phyloP scores from a whole-genome alignment of 2,329 filamentous ascomycete species.

The Juglanconis oblonga region DNA sequence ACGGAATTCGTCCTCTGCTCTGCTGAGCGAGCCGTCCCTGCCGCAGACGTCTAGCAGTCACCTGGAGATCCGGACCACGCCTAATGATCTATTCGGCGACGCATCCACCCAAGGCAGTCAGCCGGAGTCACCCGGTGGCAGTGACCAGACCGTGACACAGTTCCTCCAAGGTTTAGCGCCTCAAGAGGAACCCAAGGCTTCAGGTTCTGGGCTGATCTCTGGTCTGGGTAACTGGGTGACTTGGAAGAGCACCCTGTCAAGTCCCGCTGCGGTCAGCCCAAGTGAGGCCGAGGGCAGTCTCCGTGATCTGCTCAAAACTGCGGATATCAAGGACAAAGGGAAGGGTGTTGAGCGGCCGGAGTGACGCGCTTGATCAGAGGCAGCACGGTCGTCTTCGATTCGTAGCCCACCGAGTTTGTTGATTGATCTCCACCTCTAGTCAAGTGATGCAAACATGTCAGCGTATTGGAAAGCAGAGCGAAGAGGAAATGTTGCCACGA shows the following conservation, averaged over 20 bases:
- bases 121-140: conserved; percentile 24
- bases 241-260: conserved; percentile 34
- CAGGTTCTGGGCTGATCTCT: conserved; percentile 31
- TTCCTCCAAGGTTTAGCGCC: conserved; percentile 23
- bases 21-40: conserved; percentile 54
- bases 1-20: conserved; percentile 35
- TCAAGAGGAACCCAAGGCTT: conserved; percentile 23
- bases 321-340: conserved; percentile 26
- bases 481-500: neutral
- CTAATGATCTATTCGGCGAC: conserved; percentile 23
- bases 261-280: conserved; percentile 22
- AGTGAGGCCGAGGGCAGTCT: conserved; percentile 57
- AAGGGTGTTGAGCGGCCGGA: conserved; percentile 22
- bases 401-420: neutral
- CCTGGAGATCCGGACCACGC: conserved; percentile 41
- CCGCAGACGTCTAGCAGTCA: conserved; percentile 55
- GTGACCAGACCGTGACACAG: conserved; percentile 13
- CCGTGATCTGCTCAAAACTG: conserved; percentile 46
- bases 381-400: neutral
- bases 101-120: conserved; percentile 23
- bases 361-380: neutral
- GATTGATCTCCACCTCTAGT: neutral
- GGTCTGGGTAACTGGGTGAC: conserved; percentile 45
- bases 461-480: neutral
- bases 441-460: neutral